Conservation (phyloP, 495 filamentous ascomycete species). For the Astrothelium subdiscretum region DNA sequence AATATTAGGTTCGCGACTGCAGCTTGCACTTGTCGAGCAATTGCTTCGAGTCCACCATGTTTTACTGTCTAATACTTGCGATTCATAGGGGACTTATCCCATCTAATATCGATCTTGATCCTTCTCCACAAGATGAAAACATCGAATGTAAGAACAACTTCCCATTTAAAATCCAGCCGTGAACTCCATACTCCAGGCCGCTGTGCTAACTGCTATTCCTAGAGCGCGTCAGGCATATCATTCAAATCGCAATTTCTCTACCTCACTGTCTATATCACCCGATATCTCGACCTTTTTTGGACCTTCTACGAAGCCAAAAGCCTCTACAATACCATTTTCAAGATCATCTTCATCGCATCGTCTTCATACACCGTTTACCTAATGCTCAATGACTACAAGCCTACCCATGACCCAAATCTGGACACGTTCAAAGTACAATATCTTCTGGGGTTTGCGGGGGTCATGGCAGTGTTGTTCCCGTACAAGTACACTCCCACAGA, state of each 20-base stretch:
- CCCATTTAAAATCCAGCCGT: background rate
- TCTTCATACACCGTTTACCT: slow-evolving; percentile 89
- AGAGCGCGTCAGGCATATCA: slow-evolving; percentile 95
- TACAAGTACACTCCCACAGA: slow-evolving; percentile 60
- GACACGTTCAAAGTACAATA: slow-evolving; percentile 97
- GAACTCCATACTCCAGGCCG: slow-evolving; percentile 6
- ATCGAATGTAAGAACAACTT: slow-evolving; percentile 53
- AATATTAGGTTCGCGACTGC: slow-evolving; percentile 52
- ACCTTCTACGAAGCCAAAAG: slow-evolving; percentile 54
- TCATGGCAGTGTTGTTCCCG: slow-evolving; percentile 74
- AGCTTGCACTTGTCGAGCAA: slow-evolving; percentile 5
- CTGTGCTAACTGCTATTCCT: slow-evolving; percentile 6
- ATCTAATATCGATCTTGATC: slow-evolving; percentile 87
- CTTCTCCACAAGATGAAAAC: slow-evolving; percentile 90
- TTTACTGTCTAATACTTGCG: slow-evolving; percentile 4
- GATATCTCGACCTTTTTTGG: slow-evolving; percentile 90
- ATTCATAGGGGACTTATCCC: slow-evolving; percentile 74
- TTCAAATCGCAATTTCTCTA: slow-evolving; percentile 97
- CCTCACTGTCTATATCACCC: slow-evolving; percentile 79
- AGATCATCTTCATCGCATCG: slow-evolving; percentile 85
- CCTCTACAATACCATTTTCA: slow-evolving; percentile 86
- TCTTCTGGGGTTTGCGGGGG: slow-evolving; percentile 64
- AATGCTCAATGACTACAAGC: slow-evolving; percentile 92
- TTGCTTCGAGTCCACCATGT: background rate
- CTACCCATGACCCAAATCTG: slow-evolving; percentile 86